phyloP scores from a whole-genome alignment of 139 green algal species.

The Coelastrella sp. region DNA sequence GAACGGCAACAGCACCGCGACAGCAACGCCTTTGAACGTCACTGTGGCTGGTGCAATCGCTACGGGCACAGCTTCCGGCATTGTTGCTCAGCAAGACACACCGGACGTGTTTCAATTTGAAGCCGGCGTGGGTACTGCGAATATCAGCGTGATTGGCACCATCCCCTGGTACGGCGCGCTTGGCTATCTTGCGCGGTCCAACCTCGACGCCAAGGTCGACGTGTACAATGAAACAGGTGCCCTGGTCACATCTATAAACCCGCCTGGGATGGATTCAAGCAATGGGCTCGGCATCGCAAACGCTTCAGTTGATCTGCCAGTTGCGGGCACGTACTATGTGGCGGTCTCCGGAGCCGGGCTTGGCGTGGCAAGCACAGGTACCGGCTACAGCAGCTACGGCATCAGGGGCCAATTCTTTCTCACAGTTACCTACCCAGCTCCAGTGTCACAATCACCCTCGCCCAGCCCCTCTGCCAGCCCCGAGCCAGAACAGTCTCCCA shows the following conservation, averaged over 20 bases:
- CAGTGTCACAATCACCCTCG: no score
- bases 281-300: not conserved
- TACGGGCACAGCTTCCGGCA: not conserved
- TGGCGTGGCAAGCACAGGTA: not conserved
- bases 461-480: no score
- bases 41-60: not conserved
- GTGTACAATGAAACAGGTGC: not conserved
- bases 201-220: not conserved
- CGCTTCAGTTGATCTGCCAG: not conserved
- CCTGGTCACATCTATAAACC: not conserved
- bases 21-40: not conserved
- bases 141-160: not conserved
- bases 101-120: not conserved
- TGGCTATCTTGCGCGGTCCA: not conserved
- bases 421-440: no score
- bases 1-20: constrained; percentile 7
- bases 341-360: not conserved
- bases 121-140: not conserved
- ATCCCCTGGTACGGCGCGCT: not conserved
- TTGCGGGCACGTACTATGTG: constrained; percentile 1
- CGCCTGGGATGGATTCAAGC: not conserved
- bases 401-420: constrained; percentile 8
- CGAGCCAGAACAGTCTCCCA: no score
- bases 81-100: not conserved
- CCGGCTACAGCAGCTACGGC: constrained; percentile 13